phyloP scores from a whole-genome alignment of 2,329 filamentous ascomycete genomes.

The Colletotrichum incanum region DNA sequence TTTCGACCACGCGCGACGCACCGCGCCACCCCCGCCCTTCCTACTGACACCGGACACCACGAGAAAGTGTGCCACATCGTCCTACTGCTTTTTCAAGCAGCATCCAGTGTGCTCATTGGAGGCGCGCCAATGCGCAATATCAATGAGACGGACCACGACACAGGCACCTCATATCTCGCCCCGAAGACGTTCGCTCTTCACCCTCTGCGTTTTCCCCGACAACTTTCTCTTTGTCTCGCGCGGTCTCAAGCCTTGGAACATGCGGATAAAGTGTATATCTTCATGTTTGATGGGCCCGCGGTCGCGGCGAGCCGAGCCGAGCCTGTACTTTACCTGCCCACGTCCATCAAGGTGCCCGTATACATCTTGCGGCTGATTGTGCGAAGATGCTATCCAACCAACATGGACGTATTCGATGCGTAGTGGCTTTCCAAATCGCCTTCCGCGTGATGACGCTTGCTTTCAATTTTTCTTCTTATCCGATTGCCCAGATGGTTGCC shows the following conservation, averaged over 20 bases:
- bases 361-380: not conserved
- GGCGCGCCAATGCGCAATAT: not conserved
- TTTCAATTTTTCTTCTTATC: not conserved
- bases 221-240: not conserved
- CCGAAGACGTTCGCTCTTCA: not conserved
- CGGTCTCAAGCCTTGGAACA: not conserved
- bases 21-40: not conserved
- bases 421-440: not conserved
- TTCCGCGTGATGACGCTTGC: not conserved
- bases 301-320: not conserved
- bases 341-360: not conserved
- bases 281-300: not conserved
- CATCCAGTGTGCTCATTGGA: not conserved
- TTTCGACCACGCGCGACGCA: not conserved
- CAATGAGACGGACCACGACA: not conserved
- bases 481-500: not conserved
- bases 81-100: not conserved
- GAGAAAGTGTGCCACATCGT: not conserved
- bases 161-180: not conserved
- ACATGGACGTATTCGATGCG: not conserved
- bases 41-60: constrained; percentile 5
- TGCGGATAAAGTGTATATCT: not conserved
- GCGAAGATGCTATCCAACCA: not conserved
- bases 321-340: not conserved
- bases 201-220: not conserved